These are phyloP conservation scores for Agrocybe pediades DNA, from an alignment of 768 basidiomycete genomes.

Conservation along the genomic window DNA sequence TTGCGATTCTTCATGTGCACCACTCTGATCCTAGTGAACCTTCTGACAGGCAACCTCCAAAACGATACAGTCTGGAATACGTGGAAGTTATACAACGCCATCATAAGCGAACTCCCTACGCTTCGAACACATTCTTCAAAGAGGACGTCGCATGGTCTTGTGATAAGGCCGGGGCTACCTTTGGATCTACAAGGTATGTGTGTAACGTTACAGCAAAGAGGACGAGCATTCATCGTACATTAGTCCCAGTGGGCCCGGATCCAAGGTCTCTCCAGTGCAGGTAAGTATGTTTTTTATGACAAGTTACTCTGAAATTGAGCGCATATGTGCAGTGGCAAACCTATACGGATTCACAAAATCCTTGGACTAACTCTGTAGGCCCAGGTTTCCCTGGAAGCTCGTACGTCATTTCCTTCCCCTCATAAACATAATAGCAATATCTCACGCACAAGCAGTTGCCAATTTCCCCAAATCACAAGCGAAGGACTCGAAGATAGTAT, in stretches of 20 bases:
- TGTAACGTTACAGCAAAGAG: neutral
- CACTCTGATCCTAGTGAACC: neutral
- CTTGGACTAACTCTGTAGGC: slow-evolving; percentile 41
- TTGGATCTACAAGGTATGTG: slow-evolving; percentile 30
- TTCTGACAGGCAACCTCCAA: slow-evolving; percentile 33
- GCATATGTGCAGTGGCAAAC: slow-evolving; percentile 43
- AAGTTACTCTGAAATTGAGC: neutral
- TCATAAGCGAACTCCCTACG: slow-evolving; percentile 55
- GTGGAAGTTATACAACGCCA: slow-evolving; percentile 56
- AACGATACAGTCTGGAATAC: slow-evolving; percentile 39
- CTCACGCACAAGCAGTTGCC: slow-evolving; percentile 33
- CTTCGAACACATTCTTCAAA: slow-evolving; percentile 50
- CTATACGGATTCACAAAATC: slow-evolving; percentile 36
- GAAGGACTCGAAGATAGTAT: slow-evolving; percentile 46
- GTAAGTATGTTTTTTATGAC: slow-evolving; percentile 16
- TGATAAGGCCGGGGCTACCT: slow-evolving; percentile 39
- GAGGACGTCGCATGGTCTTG: slow-evolving; percentile 50
- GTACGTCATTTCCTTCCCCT: slow-evolving; percentile 22
- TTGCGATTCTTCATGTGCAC: neutral
- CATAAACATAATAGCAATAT: neutral
- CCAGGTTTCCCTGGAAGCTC: slow-evolving; percentile 46
- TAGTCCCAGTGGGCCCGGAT: slow-evolving; percentile 26
- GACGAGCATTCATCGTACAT: neutral
- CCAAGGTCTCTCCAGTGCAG: slow-evolving; percentile 34
- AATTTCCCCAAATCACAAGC: slow-evolving; percentile 50